Evolutionary conservation across 2,329 filamentous ascomycete genomes (phyloP).

Genomic region (Drechmeria coniospora): DNA sequence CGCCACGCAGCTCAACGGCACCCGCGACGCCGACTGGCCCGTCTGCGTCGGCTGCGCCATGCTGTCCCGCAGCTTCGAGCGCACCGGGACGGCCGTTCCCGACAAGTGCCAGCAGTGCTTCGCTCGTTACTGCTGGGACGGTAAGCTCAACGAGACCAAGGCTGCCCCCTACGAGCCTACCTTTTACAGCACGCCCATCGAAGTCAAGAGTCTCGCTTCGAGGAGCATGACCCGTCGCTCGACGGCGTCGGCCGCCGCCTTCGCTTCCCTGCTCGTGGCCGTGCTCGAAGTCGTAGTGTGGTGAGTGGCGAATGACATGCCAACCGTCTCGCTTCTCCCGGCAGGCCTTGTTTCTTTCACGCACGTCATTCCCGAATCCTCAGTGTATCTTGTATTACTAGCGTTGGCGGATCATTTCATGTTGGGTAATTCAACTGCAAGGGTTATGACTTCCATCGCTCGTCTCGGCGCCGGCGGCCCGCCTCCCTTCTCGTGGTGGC

Average conservation of each 20-base stretch:
- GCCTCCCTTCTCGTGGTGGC: too few species aligned
- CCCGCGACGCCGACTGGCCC: conserved; percentile 59
- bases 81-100: conserved; percentile 55
- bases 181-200: conserved; percentile 12
- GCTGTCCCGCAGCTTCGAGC: conserved; percentile 56
- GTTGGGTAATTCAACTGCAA: too few species aligned
- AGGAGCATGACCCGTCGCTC: not conserved
- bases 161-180: conserved; percentile 18
- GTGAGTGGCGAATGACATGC: too few species aligned
- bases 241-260: not conserved
- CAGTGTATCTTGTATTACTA: too few species aligned
- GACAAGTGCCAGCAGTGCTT: conserved; percentile 65
- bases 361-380: too few species aligned
- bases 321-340: too few species aligned
- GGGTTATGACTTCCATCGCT: too few species aligned
- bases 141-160: conserved; percentile 31
- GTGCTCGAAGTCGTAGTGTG: too few species aligned
- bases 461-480: too few species aligned
- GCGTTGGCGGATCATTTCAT: too few species aligned
- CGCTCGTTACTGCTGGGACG: conserved; percentile 79
- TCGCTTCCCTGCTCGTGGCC: too few species aligned
- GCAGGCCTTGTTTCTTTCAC: too few species aligned
- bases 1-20: conserved; percentile 70
- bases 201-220: conserved; percentile 9
- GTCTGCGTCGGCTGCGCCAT: conserved; percentile 81